Conservation (phyloP, 2,329 filamentous ascomycete genomes). For the Taxawa tesnikishii region DNA sequence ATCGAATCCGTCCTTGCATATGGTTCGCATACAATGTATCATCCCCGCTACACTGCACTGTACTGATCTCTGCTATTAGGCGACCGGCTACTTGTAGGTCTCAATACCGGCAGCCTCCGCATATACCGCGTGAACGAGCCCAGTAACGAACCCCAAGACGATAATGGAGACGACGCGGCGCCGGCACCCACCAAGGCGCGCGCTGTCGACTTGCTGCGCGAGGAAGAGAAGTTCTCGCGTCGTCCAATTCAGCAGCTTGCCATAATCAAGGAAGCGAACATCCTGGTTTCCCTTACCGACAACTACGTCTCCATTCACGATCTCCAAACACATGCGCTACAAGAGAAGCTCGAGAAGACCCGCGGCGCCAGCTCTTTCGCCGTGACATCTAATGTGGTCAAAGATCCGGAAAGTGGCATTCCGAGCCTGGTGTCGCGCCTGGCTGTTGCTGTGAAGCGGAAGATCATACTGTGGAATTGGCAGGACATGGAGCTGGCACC, state of each 20-base stretch:
- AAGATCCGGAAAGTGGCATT: constrained; percentile 74
- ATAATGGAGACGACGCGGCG: constrained; percentile 25
- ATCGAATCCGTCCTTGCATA: constrained; percentile 93
- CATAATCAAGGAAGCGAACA: constrained; percentile 88
- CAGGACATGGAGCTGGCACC: constrained; percentile 78
- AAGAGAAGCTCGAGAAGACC: constrained; percentile 69
- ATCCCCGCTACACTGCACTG: neutral
- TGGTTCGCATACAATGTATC: constrained; percentile 38
- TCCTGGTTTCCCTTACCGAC: constrained; percentile 82
- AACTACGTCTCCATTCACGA: constrained; percentile 84
- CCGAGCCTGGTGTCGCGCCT: constrained; percentile 86
- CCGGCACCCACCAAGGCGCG: constrained; percentile 16
- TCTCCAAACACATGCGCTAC: constrained; percentile 67
- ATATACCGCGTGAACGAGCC: constrained; percentile 82
- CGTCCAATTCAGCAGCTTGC: constrained; percentile 87
- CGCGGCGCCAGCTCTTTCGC: constrained; percentile 85
- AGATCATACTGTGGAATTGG: constrained; percentile 87
- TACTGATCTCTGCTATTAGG: constrained; percentile 43
- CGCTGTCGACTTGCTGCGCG: constrained; percentile 72
- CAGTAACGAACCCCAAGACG: constrained; percentile 26
- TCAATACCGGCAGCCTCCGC: constrained; percentile 78
- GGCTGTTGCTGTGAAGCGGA: constrained; percentile 85
- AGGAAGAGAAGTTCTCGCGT: constrained; percentile 87
- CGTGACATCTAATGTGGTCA: constrained; percentile 89
- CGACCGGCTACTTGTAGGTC: constrained; percentile 80